Evolutionary conservation across 257 asterid species (phyloP), one percentile per base, ranked within the genome.

Genomic region (Paraleonurus japonicus): DNA sequence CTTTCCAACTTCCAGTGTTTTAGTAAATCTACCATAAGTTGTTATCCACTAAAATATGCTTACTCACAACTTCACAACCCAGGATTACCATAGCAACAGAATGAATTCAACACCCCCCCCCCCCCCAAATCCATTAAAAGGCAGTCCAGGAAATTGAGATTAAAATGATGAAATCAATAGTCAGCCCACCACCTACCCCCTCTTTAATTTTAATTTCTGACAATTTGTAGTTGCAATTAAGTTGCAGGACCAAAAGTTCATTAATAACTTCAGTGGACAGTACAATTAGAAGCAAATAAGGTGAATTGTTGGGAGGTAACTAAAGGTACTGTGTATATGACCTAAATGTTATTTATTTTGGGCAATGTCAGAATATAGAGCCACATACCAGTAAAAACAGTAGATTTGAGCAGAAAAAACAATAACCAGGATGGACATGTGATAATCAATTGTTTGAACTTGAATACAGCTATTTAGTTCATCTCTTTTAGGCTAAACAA

Each of bases 381-480:
- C 61, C 73, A 59, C 30, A 60, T 27, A 61, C 35, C 26, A 45
- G 67, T n/a, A 43, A 1, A 32, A 5, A 73, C 37, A 19, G 55
- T 5, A 69, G 58, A 67, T 12, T 26, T 24, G 20, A 75, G 71
- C 66, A 67, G 45, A 75, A 67, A 72, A 55, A 4, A 43, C 54
- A 61, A 73, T 73, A 65, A 58, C 37, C 16, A 35, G 43, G 30
- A 79, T 58, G 51, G 43, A 8, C 27, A 54, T 58, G 35, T 54
- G 55, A 35, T 19, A 53, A 63, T 37, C 67, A 67, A 71, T 57
- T 75, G 51, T 61, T 53, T 61, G 75, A 73, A 60, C 53, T 45
- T 26, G 59, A 51, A 69, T 57, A 74, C 55, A 64, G 54, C 76
- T 53, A 58, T 57, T 28, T 51, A 47, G 37, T 66, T 67, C 41